Conservation (phyloP, 345 rosid species). For the Brassica nigra region DNA sequence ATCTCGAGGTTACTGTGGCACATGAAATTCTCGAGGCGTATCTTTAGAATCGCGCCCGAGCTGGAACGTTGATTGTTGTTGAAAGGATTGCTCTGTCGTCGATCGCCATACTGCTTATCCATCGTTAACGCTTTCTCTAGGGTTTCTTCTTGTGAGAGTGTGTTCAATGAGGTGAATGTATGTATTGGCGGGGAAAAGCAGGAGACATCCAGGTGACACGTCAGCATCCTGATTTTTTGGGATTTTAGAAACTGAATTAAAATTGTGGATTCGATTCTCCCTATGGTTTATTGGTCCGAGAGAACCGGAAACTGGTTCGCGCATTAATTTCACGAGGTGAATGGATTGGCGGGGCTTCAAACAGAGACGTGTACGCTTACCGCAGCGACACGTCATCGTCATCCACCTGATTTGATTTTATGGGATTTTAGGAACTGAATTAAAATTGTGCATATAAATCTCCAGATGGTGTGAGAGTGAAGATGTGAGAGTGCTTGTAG, state of each 20-base stretch:
- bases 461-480: no score
- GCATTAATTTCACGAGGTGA: no score
- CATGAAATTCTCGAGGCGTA: conserved; percentile 86
- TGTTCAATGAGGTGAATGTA: not conserved
- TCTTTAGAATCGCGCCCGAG: conserved; percentile 61
- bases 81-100: conserved; percentile 11
- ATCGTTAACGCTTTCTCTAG: conserved; percentile 32
- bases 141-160: not conserved
- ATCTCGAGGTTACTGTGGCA: conserved; percentile 76
- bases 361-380: no score
- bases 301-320: conserved; percentile 9
- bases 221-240: not conserved
- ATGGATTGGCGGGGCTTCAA: no score
- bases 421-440: no score
- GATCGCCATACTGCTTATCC: conserved; percentile 49
- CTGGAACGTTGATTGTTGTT: conserved; percentile 37
- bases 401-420: no score
- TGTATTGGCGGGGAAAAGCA: conserved; percentile 19
- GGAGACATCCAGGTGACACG: not conserved
- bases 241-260: not conserved
- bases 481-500: no score
- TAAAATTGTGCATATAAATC: no score
- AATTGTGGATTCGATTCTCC: not conserved
- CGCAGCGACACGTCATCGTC: no score
- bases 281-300: not conserved